Evolutionary conservation across 2,329 filamentous ascomycete genomes (phyloP), one percentile per base, ranked within the genome.

Genomic region (Venturia asperata): DNA sequence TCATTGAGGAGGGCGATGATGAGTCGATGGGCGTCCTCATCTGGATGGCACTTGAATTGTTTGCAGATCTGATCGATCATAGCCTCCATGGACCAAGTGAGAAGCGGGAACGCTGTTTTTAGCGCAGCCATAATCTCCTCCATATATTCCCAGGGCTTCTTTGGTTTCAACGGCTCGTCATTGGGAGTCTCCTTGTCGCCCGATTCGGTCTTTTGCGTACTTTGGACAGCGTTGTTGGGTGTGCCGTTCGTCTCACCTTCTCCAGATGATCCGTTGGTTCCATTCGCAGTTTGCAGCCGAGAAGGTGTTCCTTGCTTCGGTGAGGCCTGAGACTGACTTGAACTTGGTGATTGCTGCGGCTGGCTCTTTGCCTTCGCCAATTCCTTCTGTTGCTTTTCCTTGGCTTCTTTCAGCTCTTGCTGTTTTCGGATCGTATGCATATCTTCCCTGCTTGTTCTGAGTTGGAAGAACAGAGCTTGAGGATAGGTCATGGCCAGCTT

Each of bases 41-140:
- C 94, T 0, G 93, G 93, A 17, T 93, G 93, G 72, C 94, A 97
- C 78, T 99, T 99, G 84, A 99, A 99, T 77, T 97, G 89, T 81
- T 97, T 97, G 76, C 94, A 90, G 66, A 99, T 96, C 77, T 97
- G 93, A 74, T 99, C 94, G 39, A 97, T 92, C 92, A 97, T 99
- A 0, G 93, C 96, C 79, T 99, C 94, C 94, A 99, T 97, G 0
- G 93, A 97, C 55, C 97, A 80, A 11, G 95, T 94, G 70, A 99
- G 84, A 21, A 99, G 83, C 30, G 94, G 94, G 81, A 97, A 99
- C 0, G 93, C 92, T 7, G 94, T 97, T 81, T 99, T 97, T 64
- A 99, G 86, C 39, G 92, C 90, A 42, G 92, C 90, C 83, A 96
- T 92, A 67, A 99, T 91, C 74, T 97, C 92, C 70, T 99, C 94